Base-by-base conservation (phyloP, 306 rosid genomes). In the Fagus sylvatica region DNA sequence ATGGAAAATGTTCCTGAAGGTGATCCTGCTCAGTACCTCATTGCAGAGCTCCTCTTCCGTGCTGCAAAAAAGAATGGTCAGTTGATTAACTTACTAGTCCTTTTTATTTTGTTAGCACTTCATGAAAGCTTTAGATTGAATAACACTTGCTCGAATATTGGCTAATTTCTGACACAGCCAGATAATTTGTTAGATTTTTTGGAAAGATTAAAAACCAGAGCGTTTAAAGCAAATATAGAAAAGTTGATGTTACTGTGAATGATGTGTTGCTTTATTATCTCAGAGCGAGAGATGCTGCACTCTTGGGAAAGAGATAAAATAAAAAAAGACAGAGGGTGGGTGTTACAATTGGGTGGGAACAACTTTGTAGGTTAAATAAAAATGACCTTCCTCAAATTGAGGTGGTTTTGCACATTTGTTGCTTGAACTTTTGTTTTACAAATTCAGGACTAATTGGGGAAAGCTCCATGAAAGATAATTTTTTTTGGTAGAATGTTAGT, bases 21-120 rank as follows among this genome's bases (percentile, higher is more conserved):
- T 41, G 93, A 89, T 82, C 93, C 93, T 74, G 93, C 93, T n/a
- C 93, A 89, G 78, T 85, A 85, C 79, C 89, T 89, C 30, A 87
- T 89, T 34, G 89, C 90, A 6, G 91, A 89, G 83, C 91, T 89
- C 81, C 91, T 89, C 80, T 81, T 89, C 77, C 87, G 93, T 75
- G 93, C 93, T 11, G 91, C 93, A 32, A 87, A 89, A 79, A 89
- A 87, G 81, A 85, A 87, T 75, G 91, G 93, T 87, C 19, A 85
- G 89, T 87, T 71, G 60, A 49, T 59, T 81, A 32, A 76, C 41
- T 22, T 71, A 36, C 67, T 68, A 34, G 69, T 30, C 74, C 15
- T 57, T 81, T 33, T 43, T 48, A 28, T 41, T 17, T 30, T 59
- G 30, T 73, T 42, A 46, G 34, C 33, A 67, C 33, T 46, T 46